Evolutionary conservation across 106 monocot species (phyloP), one percentile per base, ranked within the genome.

Genomic region (Vanilla planifolia): DNA sequence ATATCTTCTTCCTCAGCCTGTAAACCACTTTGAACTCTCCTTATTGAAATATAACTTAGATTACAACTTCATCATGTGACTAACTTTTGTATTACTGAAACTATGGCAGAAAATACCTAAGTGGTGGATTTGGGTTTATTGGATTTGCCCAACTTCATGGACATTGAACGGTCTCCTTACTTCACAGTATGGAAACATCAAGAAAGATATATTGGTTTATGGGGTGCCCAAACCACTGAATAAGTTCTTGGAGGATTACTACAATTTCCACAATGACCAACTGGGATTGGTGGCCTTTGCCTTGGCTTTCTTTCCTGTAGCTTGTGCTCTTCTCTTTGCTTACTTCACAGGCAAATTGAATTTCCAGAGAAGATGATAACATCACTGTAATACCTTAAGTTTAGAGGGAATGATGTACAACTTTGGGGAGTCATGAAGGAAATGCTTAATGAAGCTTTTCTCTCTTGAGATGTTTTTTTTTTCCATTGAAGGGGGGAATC

Each of bases 81-180:
- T n/a, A n/a, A n/a, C n/a, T n/a, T n/a, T n/a, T n/a, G n/a, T n/a
- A n/a, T n/a, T 15, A 11, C 13, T 39, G 35, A 10, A 5, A 14
- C 17, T 43, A 3, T 34, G 34, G 41, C 55, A 66, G 55, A 22
- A 53, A 10, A 66, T 66, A n/a, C 64, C 66, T 14, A 40, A 28
- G 35, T 66, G 55, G 41, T 66, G 66, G 66, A 53, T 40, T 41
- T 66, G 66, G 53, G 28, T 25, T 3, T 66, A 55, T 42, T 55
- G 53, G 53, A 66, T 66, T 27, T 53, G 40, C 26, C 53, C 52
- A 20, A 37, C 37, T 13, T 41, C 66, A 27, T 66, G 66, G 55
- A 42, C 53, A 26, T 41, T 66, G 11, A 66, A 39, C 6, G 66
- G 66, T 19, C 8, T 53, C 7, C 26, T 66, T 32, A 55, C 66